Evolutionary conservation across 2,329 filamentous ascomycete species (phyloP).

Genomic region (Dichotomopilus funicola): DNA sequence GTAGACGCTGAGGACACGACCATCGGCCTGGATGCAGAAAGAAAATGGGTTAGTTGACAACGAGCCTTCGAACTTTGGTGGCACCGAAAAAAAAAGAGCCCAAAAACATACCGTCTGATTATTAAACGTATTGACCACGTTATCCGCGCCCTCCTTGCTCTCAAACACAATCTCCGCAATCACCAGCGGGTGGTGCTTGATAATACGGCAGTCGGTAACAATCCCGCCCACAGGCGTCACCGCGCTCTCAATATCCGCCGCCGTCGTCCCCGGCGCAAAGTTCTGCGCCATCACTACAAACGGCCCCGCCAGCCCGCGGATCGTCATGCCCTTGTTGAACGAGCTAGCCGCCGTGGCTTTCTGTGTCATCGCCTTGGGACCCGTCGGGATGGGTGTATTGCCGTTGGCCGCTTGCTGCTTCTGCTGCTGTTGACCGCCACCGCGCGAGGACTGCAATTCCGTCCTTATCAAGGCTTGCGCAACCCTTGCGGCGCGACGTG

Average conservation of each 20-base stretch:
- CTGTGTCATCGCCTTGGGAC: slow-evolving; percentile 4
- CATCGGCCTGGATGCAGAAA: slow-evolving; percentile 52
- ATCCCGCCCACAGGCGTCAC: slow-evolving; percentile 69
- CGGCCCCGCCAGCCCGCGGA: slow-evolving; percentile 66
- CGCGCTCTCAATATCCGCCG: slow-evolving; percentile 75
- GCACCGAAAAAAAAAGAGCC: neutral
- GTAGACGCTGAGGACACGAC: slow-evolving; percentile 66
- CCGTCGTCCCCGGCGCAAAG: slow-evolving; percentile 74
- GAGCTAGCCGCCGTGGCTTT: slow-evolving; percentile 18
- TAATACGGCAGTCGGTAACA: slow-evolving; percentile 59
- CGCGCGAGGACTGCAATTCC: slow-evolving; percentile 28
- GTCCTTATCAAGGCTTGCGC: slow-evolving; percentile 40
- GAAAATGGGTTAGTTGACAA: neutral
- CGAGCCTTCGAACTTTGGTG: no score
- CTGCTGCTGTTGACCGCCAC: slow-evolving; percentile 36
- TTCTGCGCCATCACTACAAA: slow-evolving; percentile 71
- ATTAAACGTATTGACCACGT: slow-evolving; percentile 69
- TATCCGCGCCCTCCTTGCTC: slow-evolving; percentile 64
- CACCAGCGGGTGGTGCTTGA: slow-evolving; percentile 63
- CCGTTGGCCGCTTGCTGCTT: slow-evolving; percentile 7
- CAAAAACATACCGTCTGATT: slow-evolving; percentile 59
- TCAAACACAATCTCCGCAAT: slow-evolving; percentile 73
- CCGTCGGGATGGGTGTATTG: slow-evolving; percentile 19
- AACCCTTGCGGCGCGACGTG: slow-evolving; percentile 36
- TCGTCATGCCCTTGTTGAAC: slow-evolving; percentile 51